Percentiles rank a stretch among this genome's conserved stretches.
These are phyloP conservation scores for Setomelanomma holmii DNA, from an alignment of 2,329 filamentous ascomycete species.

Conservation along the genomic window DNA sequence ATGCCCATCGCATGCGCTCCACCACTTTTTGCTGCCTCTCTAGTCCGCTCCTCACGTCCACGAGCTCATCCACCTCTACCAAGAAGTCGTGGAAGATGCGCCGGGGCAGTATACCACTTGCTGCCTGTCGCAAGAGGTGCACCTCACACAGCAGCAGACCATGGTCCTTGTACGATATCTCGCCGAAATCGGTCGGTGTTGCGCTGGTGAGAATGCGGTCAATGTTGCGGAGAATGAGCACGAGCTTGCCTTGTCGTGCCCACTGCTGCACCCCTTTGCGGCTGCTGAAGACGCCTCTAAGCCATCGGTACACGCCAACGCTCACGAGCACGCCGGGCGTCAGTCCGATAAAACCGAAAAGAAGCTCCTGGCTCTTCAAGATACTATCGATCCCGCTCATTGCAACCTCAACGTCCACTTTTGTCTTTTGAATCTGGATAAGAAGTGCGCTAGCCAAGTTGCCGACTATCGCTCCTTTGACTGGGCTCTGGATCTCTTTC, in stretches of 20 bases:
- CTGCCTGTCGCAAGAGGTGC: slow-evolving; percentile 77
- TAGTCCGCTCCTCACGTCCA: slow-evolving; percentile 79
- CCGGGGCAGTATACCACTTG: slow-evolving; percentile 71
- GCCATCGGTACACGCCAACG: slow-evolving; percentile 74
- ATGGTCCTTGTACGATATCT: slow-evolving; percentile 90
- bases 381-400: slow-evolving; percentile 95
- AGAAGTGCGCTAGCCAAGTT: slow-evolving; percentile 89
- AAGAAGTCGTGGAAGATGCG: slow-evolving; percentile 83
- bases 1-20: slow-evolving; percentile 88
- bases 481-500: slow-evolving; percentile 80
- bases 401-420: slow-evolving; percentile 95
- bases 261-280: slow-evolving; percentile 72
- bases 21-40: slow-evolving; percentile 79
- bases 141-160: slow-evolving; percentile 89
- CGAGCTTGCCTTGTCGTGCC: slow-evolving; percentile 71
- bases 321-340: slow-evolving; percentile 92
- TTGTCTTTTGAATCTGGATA: slow-evolving; percentile 98
- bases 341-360: slow-evolving; percentile 94
- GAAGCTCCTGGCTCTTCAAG: slow-evolving; percentile 92
- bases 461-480: slow-evolving; percentile 81
- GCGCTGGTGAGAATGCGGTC: slow-evolving; percentile 68
- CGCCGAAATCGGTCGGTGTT: slow-evolving; percentile 70
- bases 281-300: slow-evolving; percentile 72
- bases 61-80: slow-evolving; percentile 85
- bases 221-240: slow-evolving; percentile 85